Percentiles rank a stretch among this genome's conserved stretches.
Conservation (phyloP, 1,284 basidiomycete species). For the Peniophora sp. region DNA sequence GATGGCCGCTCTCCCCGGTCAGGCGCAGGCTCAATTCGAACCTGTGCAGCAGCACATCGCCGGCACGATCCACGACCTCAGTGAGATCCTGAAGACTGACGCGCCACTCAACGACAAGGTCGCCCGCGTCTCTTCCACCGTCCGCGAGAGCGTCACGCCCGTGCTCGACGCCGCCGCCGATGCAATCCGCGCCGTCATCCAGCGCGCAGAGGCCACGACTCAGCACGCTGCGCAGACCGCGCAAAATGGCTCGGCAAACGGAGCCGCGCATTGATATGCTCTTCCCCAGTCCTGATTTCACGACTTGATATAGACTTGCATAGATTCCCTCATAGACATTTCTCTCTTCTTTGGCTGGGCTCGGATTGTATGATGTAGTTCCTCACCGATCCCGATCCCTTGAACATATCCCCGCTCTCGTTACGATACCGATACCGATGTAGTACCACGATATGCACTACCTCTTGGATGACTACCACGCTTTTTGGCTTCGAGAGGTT, state of each 20-base stretch:
- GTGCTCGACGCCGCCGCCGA: conserved; percentile 35
- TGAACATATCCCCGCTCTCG: too few relatives aligned
- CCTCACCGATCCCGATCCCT: too few relatives aligned
- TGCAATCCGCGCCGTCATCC: not conserved
- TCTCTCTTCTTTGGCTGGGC: too few relatives aligned
- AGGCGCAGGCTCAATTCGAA: conserved; percentile 45
- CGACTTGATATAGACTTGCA: too few relatives aligned
- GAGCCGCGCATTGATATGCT: not conserved
- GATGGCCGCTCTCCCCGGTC: conserved; percentile 43
- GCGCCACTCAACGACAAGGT: conserved; percentile 56
- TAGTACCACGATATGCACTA: too few relatives aligned
- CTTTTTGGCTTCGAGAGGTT: too few relatives aligned
- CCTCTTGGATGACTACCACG: too few relatives aligned
- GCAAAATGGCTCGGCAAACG: not conserved
- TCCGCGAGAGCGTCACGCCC: conserved; percentile 50
- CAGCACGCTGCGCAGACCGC: not conserved
- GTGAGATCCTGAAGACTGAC: conserved; percentile 43
- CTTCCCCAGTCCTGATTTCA: not conserved
- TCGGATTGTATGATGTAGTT: too few relatives aligned
- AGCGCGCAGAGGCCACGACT: not conserved
- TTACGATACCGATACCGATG: too few relatives aligned
- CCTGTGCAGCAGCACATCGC: conserved; percentile 37
- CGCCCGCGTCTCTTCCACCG: conserved; percentile 44
- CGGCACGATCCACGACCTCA: conserved; percentile 41
- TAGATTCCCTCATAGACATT: too few relatives aligned